Evolutionary conservation across 2,329 filamentous ascomycete species (phyloP).

Genomic region (Aspergillus felis): DNA sequence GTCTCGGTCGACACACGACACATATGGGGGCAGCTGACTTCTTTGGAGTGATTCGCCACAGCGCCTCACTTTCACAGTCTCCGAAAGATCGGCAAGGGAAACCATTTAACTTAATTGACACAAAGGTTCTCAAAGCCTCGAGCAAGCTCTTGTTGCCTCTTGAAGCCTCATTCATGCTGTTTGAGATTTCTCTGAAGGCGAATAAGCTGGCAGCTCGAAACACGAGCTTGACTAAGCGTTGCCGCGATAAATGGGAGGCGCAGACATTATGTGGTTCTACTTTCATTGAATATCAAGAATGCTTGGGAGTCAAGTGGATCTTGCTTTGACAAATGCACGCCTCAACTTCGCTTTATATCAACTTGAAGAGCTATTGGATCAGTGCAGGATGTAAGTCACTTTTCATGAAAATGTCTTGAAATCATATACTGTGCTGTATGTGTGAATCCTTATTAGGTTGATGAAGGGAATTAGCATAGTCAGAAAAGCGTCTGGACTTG

Average conservation of each 20-base stretch:
- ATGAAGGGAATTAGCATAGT: no score
- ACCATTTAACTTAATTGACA: neutral
- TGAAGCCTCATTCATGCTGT: neutral
- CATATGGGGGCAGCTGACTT: neutral
- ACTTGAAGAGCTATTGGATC: neutral
- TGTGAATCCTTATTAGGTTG: no score
- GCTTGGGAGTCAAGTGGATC: neutral
- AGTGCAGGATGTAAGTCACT: no score
- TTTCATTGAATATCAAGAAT: neutral
- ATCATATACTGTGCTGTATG: no score
- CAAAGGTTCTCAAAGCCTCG: neutral
- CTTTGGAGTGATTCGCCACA: constrained; percentile 5
- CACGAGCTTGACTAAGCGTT: neutral
- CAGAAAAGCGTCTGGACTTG: neutral
- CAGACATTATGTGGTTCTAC: neutral
- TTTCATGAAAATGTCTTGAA: no score
- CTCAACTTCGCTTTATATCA: neutral
- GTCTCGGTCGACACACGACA: neutral
- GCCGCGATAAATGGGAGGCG: neutral
- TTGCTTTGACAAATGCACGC: neutral
- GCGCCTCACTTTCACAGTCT: constrained; percentile 12
- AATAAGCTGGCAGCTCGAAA: neutral
- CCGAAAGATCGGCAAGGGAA: neutral
- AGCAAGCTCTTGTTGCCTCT: neutral
- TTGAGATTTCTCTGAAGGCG: neutral